phyloP scores from a whole-genome alignment of 768 basidiomycete genomes.

The Pleurotus eryngii region DNA sequence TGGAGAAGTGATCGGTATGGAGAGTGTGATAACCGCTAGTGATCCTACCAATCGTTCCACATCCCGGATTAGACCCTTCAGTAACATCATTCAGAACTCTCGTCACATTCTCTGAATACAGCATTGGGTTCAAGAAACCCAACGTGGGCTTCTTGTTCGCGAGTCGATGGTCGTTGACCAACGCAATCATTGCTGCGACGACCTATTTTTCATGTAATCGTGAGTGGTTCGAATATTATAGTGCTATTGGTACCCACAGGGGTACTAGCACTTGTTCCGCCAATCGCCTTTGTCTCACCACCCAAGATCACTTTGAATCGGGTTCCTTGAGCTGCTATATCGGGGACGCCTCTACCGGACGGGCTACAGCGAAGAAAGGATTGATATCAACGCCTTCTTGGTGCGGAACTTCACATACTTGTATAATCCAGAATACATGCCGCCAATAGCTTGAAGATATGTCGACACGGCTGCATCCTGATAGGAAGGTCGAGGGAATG shows the following conservation, averaged over 20 bases:
- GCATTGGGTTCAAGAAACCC: constrained; percentile 28
- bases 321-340: constrained; percentile 20
- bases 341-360: constrained; percentile 27
- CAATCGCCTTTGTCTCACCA: constrained; percentile 26
- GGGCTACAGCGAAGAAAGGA: constrained; percentile 24
- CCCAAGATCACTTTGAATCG: constrained; percentile 19
- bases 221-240: too few species aligned
- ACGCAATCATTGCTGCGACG: constrained; percentile 43
- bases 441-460: constrained; percentile 21
- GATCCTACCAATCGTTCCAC: constrained; percentile 7
- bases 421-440: constrained; percentile 31
- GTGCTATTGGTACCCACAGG: background rate
- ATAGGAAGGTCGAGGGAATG: constrained; percentile 27
- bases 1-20: background rate
- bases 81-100: constrained; percentile 38
- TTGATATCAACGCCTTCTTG: background rate
- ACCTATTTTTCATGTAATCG: constrained; percentile 14
- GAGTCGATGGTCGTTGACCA: constrained; percentile 46
- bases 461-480: constrained; percentile 22
- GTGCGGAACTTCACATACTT: constrained; percentile 14
- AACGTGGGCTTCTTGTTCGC: constrained; percentile 30
- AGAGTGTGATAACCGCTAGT: background rate
- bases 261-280: constrained; percentile 26
- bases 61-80: constrained; percentile 22
- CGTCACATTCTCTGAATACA: background rate